phyloP scores from a whole-genome alignment of 1,284 basidiomycete species.

The Prillingera fragicola region DNA sequence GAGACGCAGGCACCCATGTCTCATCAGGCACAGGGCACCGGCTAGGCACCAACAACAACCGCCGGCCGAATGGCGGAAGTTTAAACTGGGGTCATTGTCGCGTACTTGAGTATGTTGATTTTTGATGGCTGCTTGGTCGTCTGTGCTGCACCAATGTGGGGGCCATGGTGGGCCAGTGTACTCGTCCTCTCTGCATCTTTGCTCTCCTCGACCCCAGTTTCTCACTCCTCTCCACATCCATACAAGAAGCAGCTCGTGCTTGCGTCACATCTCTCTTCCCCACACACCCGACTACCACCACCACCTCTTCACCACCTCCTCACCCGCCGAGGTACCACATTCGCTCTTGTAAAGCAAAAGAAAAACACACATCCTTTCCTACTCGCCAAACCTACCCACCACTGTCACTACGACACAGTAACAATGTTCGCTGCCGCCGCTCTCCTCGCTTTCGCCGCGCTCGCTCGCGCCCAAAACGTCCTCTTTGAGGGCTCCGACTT shows the following conservation, averaged over 20 bases:
- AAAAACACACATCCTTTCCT: neutral
- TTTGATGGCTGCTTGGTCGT: no score
- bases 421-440: conserved; percentile 8
- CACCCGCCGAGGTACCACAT: neutral
- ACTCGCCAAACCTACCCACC: neutral
- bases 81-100: no score
- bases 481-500: conserved; percentile 7
- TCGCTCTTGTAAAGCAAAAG: neutral
- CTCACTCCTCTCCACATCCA: conserved; percentile 1
- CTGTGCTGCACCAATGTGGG: no score
- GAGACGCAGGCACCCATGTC: no score
- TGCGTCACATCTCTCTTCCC: neutral
- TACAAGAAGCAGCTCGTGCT: no score
- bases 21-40: no score
- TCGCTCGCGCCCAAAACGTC: conserved; percentile 13
- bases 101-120: no score
- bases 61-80: no score
- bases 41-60: no score
- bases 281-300: neutral
- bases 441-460: conserved; percentile 3
- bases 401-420: no score
- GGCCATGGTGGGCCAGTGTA: no score
- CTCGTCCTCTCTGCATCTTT: conserved; percentile 11
- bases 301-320: neutral
- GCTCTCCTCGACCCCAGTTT: neutral